Conservation (phyloP, 441 rosid genomes). For the Theobroma grandiflorum region DNA sequence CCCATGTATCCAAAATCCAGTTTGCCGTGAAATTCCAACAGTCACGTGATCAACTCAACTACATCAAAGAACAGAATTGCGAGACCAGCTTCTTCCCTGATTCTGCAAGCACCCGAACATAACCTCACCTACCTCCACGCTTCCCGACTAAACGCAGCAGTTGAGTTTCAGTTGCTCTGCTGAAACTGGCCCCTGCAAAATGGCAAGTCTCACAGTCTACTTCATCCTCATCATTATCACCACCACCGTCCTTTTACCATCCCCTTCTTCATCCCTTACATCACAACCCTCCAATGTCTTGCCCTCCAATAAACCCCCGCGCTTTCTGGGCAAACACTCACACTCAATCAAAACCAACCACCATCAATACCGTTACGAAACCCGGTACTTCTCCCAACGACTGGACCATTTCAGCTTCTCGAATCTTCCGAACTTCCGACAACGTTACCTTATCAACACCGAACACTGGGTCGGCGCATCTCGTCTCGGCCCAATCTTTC, state of each 20-base stretch:
- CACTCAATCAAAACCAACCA: constrained; percentile 31
- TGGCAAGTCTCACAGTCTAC: constrained; percentile 40
- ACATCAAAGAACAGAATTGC: not conserved
- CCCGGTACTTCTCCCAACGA: constrained; percentile 63
- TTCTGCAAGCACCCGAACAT: not conserved
- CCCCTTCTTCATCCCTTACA: constrained; percentile 31
- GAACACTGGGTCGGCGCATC: constrained; percentile 76
- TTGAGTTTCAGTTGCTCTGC: not conserved
- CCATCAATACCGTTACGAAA: constrained; percentile 63
- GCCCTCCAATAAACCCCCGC: constrained; percentile 38
- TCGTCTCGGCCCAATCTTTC: constrained; percentile 71
- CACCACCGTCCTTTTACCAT: constrained; percentile 34
- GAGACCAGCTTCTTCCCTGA: not conserved
- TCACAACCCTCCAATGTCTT: constrained; percentile 32
- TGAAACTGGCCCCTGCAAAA: constrained; percentile 6
- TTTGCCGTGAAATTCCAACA: not conserved
- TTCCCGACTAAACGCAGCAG: not conserved
- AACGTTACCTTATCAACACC: constrained; percentile 76
- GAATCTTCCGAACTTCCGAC: constrained; percentile 65
- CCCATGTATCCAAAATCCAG: not conserved
- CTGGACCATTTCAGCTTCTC: constrained; percentile 93
- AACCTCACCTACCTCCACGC: not conserved
- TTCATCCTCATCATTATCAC: constrained; percentile 35
- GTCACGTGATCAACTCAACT: not conserved
- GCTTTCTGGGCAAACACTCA: constrained; percentile 48